Conservation (phyloP, 208 protist genomes). For the Trypanosoma brucei region DNA sequence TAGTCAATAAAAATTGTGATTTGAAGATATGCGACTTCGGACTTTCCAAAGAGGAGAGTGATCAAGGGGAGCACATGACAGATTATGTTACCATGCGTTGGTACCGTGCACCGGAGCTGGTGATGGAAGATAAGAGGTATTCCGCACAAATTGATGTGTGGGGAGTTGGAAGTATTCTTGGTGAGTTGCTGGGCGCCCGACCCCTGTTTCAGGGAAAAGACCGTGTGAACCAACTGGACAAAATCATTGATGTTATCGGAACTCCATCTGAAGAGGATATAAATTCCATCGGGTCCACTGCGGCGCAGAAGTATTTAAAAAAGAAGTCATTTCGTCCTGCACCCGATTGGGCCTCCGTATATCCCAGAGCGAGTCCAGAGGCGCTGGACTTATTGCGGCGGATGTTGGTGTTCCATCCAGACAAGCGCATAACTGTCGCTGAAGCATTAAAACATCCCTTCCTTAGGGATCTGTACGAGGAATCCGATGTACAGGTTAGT, state of each 20-base stretch:
- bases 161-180: conserved; percentile 88
- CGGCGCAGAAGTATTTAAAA: conserved; percentile 88
- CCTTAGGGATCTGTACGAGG: conserved; percentile 79
- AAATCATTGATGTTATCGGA: conserved; percentile 91
- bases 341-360: conserved; percentile 64
- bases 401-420: conserved; percentile 92
- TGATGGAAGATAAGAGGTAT: conserved; percentile 91
- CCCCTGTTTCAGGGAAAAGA: conserved; percentile 89
- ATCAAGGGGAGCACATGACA: conserved; percentile 89
- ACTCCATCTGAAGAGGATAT: conserved; percentile 88
- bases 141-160: conserved; percentile 89
- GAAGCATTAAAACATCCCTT: conserved; percentile 90
- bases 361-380: conserved; percentile 65
- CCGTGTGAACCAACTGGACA: conserved; percentile 86
- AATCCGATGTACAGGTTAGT: conserved; percentile 52
- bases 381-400: conserved; percentile 87
- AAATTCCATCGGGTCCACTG: conserved; percentile 51
- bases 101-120: conserved; percentile 92
- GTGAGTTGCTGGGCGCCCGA: conserved; percentile 80
- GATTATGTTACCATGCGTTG: conserved; percentile 94
- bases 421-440: conserved; percentile 86
- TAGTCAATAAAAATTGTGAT: conserved; percentile 96
- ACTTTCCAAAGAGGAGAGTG: conserved; percentile 83
- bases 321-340: conserved; percentile 50
- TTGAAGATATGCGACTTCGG: conserved; percentile 96